Evolutionary conservation across 1,284 basidiomycete species (phyloP), one percentile per base, ranked within the genome.

Genomic region (Ustilago hordei): DNA sequence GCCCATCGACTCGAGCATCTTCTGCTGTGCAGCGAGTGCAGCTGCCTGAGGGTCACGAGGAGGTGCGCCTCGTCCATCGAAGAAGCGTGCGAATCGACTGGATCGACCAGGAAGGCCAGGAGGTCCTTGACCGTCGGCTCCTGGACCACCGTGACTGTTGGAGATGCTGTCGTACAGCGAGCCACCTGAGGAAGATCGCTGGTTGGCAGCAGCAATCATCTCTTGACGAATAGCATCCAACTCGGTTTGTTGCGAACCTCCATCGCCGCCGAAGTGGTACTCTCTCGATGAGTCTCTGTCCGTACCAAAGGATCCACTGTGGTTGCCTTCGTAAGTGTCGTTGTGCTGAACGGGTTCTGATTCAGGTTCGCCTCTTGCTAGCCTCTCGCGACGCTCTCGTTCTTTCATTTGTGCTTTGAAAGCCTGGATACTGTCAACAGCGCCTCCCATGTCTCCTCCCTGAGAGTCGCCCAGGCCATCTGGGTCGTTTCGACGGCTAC

Each of bases 401-500:
- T 93, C 93, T 84, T 92, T 93, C 89, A 93, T 90, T 68, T 91
- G 92, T 84, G 91, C 93, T 89, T 94, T 95, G 91, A 93, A 95
- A 2, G 91, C 93, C 83, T 95, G 94, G 57, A 95, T 94, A 58
- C 92, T 91, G 85, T 95, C 93, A 32, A 80, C 59, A 15, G 78
- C 70, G n/a, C 74, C 67, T 12, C 59, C 68, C 61, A 69, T 65
- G 48, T 69, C 67, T 28, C 66, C 58, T 31, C 56, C 62, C 17
- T 35, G 54, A 17, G 58, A 58, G 32, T 60, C 64, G 17, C 60
- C 59, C 28, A 55, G 38, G 28, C 62, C 73, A 41, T 65, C 67
- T 4, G 47, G 55, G 8, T 75, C 71, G 23, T 41, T 64, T 23
- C 75, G 62, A 52, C 68, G 67, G 62, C 67, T 72, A 92, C 89